phyloP scores from a whole-genome alignment of 768 basidiomycete genomes.

The Kwoniella dendrophila region DNA sequence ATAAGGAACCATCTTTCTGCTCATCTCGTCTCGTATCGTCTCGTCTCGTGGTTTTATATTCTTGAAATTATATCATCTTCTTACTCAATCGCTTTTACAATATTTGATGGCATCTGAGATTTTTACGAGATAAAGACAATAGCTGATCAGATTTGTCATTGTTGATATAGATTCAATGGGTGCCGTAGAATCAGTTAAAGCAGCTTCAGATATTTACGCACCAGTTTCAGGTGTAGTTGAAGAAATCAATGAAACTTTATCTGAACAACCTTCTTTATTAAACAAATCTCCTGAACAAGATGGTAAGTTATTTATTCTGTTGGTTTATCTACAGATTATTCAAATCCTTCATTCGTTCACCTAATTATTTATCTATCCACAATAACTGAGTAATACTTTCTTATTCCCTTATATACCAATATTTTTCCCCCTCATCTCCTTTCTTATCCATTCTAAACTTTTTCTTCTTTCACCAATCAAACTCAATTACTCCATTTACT shows the following conservation, averaged over 20 bases:
- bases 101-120: background rate
- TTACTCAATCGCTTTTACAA: background rate
- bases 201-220: slow-evolving; percentile 94
- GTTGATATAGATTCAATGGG: slow-evolving; percentile 71
- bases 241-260: slow-evolving; percentile 74
- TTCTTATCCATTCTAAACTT: background rate
- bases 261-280: slow-evolving; percentile 71
- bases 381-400: too few species aligned
- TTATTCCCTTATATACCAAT: too few species aligned
- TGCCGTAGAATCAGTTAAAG: slow-evolving; percentile 94
- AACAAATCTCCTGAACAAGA: slow-evolving; percentile 84
- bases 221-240: slow-evolving; percentile 83
- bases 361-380: too few species aligned
- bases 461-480: background rate
- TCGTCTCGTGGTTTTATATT: too few species aligned
- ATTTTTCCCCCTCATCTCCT: too few species aligned
- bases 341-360: too few species aligned
- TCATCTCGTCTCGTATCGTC: too few species aligned
- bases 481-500: background rate
- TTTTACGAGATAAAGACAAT: background rate
- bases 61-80: too few species aligned
- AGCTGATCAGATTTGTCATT: background rate
- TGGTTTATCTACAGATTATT: too few species aligned
- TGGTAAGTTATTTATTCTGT: slow-evolving; percentile 62
- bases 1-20: too few species aligned